Base-by-base conservation (phyloP, 768 basidiomycete genomes). In the Hysterangium stoloniferum region DNA sequence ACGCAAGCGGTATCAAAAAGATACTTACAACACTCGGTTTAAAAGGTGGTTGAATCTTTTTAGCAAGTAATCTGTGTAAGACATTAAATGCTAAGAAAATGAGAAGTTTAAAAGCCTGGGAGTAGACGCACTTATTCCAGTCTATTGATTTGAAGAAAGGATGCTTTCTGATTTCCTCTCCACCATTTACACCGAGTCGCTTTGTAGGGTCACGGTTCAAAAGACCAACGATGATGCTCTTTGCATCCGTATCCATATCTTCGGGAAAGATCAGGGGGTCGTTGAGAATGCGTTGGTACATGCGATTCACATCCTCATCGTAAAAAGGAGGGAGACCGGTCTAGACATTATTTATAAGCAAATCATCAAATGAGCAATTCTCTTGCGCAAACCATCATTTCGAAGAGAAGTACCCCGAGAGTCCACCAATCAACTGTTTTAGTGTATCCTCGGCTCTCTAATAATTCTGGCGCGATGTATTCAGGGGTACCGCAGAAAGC, bases 371-470 rank as follows among this genome's bases (percentile, higher is more conserved):
- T 52, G 45, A 66, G n/a, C n/a, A n/a, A 48, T 31, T 24, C 11
- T 29, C 17, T 45, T 25, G 60, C 71, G 22, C 48, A n/a, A n/a
- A 83, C 86, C 87, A 90, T 89, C 87, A 97, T 95, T 69, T 99
- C 95, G 62, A 91, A 98, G 37, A 98, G 75, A 47, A 99, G 75
- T 17, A 98, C 94, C 31, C 95, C 96, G 4, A 97, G 74, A 1
- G 95, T 98, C 95, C 90, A 94, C 95, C 95, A 99, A 61, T 99
- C 95, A 13, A 99, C 96, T 0, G 95, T 96, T 62, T 94, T 94
- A 4, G 92, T 95, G 68, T 99, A 97, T 1, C 96, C 95, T 61
- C 91, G 87, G 55, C 88, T 96, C 63, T 94, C 91, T 55, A 99
- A 78, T 32, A 99, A 78, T 64, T 99, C 95, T 0, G 95, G 95